Base-by-base conservation (phyloP, 192 early-diverging fungal genomes). In the Allomyces macrogynus region DNA sequence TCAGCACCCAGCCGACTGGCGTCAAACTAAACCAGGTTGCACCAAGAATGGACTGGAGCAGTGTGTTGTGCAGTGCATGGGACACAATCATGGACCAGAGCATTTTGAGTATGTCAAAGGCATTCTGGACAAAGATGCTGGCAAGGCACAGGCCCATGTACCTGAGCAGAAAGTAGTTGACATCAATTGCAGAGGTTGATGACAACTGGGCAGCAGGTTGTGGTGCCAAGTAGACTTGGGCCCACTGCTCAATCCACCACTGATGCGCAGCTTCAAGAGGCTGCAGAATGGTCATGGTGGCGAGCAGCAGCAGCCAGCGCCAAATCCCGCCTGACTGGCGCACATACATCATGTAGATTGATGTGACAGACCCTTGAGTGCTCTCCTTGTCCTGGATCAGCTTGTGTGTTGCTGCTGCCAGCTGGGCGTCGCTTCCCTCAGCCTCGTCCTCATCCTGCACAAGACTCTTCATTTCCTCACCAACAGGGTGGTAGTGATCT, bases 361-460 rank as follows among this genome's bases (percentile, higher is more conserved):
- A 78, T 26, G 78, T 73, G 63, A 97, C 93, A 62, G 80, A 77
- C 0, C 96, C 96, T 11, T 82, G 79, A 14, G 84, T 86, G 64
- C 84, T 80, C 71, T 90, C 86, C 72, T 99, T 94, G 10, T 89
- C 87, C 61, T 84, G 72, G 60, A 90, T 89, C 60, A 96, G 73
- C 67, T 82, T 75, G 20, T 79, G 78, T 65, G 75, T 49, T 64
- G 72, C 65, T 70, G 75, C 63, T 24, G 20, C 66, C 23, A 79
- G 75, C 3, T 40, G 32, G 5, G 32, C 77, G 65, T 66, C 64
- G 9, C 68, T 67, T 43, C 76, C 63, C 23, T 18, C 66, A 20
- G 80, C 75, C 3, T 65, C 71, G 10, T 68, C 71, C 42, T 62
- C 67, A 23, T 78, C 70, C 23, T 75, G 71, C n/a, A 69, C 75